Percentiles rank a stretch among this genome's conserved stretches.
These are phyloP conservation scores for Magnaporthales sp. DNA, from an alignment of 2,329 filamentous ascomycete genomes.

Conservation along the genomic window DNA sequence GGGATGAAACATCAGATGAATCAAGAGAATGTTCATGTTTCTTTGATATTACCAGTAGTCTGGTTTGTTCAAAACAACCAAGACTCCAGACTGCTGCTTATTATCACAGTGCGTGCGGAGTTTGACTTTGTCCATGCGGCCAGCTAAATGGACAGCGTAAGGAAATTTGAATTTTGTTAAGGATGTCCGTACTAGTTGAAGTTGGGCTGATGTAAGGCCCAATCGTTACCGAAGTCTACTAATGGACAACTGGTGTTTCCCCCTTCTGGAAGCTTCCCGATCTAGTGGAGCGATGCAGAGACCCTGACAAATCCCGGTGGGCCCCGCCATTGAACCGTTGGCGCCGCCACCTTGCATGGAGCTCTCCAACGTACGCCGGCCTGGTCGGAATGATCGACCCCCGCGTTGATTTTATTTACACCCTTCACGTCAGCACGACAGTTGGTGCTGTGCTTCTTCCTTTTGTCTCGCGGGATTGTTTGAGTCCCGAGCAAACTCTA, in stretches of 20 bases:
- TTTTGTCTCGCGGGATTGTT: neutral
- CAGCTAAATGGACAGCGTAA: neutral
- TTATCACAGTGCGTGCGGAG: neutral
- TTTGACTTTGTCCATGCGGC: neutral
- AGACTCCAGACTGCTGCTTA: neutral
- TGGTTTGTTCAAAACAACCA: neutral
- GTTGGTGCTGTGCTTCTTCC: neutral
- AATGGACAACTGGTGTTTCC: neutral
- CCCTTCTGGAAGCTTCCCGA: conserved; percentile 1
- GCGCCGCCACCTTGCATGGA: neutral
- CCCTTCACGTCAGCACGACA: neutral
- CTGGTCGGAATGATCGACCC: neutral
- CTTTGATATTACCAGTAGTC: neutral
- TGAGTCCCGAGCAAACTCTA: neutral
- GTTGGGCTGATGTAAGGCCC: too few relatives aligned
- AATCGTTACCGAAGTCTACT: too few relatives aligned
- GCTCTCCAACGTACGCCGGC: neutral
- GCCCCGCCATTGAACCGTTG: neutral
- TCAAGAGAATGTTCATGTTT: neutral
- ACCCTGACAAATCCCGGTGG: neutral
- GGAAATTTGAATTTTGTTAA: too few relatives aligned
- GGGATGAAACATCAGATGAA: neutral
- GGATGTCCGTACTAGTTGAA: too few relatives aligned
- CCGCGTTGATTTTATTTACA: neutral
- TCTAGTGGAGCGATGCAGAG: neutral